A percentile compares a stretch with the other conserved stretches of the same genome.
Conservation (phyloP, 2,329 filamentous ascomycete genomes). For the Teratosphaeria destructans region DNA sequence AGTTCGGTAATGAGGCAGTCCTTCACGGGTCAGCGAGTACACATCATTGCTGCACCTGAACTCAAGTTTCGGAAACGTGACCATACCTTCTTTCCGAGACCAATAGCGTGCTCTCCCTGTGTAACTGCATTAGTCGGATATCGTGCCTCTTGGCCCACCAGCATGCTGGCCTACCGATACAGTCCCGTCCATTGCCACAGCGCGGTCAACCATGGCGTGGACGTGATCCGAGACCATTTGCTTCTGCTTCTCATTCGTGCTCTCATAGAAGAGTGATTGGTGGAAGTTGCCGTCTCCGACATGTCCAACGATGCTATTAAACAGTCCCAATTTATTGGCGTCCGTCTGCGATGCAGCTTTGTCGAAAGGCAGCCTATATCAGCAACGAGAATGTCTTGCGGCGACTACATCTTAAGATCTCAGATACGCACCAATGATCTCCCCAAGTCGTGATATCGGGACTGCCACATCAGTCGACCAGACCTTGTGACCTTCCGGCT, state of each 20-base stretch:
- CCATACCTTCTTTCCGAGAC: constrained; percentile 66
- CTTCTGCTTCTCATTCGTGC: constrained; percentile 55
- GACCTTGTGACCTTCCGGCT: constrained; percentile 45
- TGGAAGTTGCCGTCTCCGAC: constrained; percentile 95
- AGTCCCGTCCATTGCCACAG: constrained; percentile 86
- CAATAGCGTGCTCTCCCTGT: constrained; percentile 69
- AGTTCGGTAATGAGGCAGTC: constrained; percentile 68
- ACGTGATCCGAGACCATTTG: constrained; percentile 72
- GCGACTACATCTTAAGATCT: background rate
- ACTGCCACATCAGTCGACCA: constrained; percentile 55
- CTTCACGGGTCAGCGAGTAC: background rate
- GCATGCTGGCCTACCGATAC: constrained; percentile 44
- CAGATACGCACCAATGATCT: constrained; percentile 43
- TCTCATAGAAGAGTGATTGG: constrained; percentile 81
- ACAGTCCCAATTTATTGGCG: constrained; percentile 74
- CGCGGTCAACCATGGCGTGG: constrained; percentile 82
- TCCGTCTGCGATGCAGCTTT: constrained; percentile 70
- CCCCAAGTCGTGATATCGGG: constrained; percentile 49
- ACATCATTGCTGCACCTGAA: background rate
- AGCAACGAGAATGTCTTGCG: background rate
- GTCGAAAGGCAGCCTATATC: background rate
- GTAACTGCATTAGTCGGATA: no score
- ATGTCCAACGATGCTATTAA: constrained; percentile 80
- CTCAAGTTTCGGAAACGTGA: background rate
- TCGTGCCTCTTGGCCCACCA: no score